A percentile compares a stretch with the other conserved stretches of the same genome.
These are phyloP conservation scores for Agapanthus africanus DNA, from an alignment of 106 monocot species.

Conservation along the genomic window DNA sequence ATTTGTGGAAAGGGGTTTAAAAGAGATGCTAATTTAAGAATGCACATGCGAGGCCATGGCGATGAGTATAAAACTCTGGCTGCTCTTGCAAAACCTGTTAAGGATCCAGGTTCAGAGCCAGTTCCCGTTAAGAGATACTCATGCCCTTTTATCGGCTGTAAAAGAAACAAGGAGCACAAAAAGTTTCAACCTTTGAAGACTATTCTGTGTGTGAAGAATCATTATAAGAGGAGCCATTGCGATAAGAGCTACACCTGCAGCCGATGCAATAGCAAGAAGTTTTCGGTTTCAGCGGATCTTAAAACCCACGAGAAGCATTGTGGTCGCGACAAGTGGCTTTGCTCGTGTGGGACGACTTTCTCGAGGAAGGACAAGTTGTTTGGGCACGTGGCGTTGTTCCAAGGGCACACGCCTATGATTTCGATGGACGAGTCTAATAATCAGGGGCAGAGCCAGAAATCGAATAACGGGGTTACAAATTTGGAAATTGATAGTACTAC, in stretches of 20 bases:
- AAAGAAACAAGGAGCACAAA: conserved; percentile 91
- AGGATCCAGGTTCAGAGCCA: conserved; percentile 30
- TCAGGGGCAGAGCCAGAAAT: neutral
- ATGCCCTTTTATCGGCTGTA: conserved; percentile 80
- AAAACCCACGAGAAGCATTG: conserved; percentile 99
- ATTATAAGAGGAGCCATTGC: conserved; percentile 95
- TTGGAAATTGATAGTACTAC: neutral
- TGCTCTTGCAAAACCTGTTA: conserved; percentile 80
- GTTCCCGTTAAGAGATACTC: conserved; percentile 59
- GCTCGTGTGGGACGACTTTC: conserved; percentile 90
- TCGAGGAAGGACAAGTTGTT: conserved; percentile 96
- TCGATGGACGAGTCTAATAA: conserved; percentile 21
- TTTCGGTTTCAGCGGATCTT: conserved; percentile 83
- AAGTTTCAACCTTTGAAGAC: conserved; percentile 96
- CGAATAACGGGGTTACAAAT: neutral
- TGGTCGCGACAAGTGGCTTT: conserved; percentile 76
- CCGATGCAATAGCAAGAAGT: conserved; percentile 77
- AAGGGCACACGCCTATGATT: conserved; percentile 73
- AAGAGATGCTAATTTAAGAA: conserved; percentile 85
- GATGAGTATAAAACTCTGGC: conserved; percentile 85
- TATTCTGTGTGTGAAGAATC: conserved; percentile 88
- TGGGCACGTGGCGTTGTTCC: conserved; percentile 84
- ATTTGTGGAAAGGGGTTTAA: conserved; percentile 97
- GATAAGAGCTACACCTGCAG: conserved; percentile 82
- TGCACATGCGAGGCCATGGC: conserved; percentile 99